These are phyloP conservation scores for Neurospora sp. DNA, from an alignment of 495 filamentous ascomycete genomes.

Conservation along the genomic window DNA sequence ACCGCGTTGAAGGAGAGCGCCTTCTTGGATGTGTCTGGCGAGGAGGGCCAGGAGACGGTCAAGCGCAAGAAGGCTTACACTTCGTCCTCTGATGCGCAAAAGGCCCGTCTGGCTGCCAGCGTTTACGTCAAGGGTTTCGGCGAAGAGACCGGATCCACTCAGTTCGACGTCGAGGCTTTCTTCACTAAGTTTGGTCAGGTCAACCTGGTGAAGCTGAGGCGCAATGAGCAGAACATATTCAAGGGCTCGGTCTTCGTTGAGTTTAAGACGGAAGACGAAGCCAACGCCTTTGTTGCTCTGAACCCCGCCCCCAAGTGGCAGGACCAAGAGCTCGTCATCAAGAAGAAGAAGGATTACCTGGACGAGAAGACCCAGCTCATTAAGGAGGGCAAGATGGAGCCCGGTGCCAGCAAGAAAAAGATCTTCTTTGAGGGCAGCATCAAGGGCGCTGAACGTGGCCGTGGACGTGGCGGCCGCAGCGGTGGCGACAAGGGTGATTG, in stretches of 20 bases:
- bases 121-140: slow-evolving; percentile 78
- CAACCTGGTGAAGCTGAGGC: slow-evolving; percentile 80
- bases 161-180: slow-evolving; percentile 89
- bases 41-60: slow-evolving; percentile 52
- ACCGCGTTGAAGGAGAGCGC: slow-evolving; percentile 68
- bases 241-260: slow-evolving; percentile 96
- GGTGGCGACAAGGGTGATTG: slow-evolving; percentile 40
- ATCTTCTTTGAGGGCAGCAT: slow-evolving; percentile 29
- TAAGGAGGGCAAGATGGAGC: slow-evolving; percentile 56
- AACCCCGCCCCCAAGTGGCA: slow-evolving; percentile 79
- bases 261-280: slow-evolving; percentile 64
- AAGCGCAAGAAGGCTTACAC: slow-evolving; percentile 64
- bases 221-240: slow-evolving; percentile 55
- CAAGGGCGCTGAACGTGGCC: slow-evolving; percentile 14
- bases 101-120: slow-evolving; percentile 24
- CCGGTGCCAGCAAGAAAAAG: slow-evolving; percentile 23
- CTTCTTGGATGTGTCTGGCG: slow-evolving; percentile 50
- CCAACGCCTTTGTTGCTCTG: slow-evolving; percentile 64
- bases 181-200: slow-evolving; percentile 71
- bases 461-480: slow-evolving; percentile 21
- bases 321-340: slow-evolving; percentile 59
- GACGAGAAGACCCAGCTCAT: slow-evolving; percentile 70
- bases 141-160: slow-evolving; percentile 62
- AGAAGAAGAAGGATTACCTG: slow-evolving; percentile 80
- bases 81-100: slow-evolving; percentile 14